phyloP scores from a whole-genome alignment of 108 stramenopile genomes.

The Fragilariopsis cylindrus region DNA sequence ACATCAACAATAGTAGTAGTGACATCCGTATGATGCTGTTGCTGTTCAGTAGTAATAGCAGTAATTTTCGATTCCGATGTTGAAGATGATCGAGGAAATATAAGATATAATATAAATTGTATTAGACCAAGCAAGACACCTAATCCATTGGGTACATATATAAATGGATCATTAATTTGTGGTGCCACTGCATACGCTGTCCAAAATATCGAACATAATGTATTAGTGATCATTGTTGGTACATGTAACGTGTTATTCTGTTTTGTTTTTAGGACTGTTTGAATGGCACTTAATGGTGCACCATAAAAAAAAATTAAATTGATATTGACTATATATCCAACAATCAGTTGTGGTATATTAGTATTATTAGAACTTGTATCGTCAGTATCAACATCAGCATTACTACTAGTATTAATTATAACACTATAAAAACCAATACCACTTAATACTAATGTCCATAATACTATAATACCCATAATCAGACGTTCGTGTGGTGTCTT shows the following conservation, averaged over 20 bases:
- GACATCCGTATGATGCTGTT: too few relatives aligned
- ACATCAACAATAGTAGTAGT: too few relatives aligned
- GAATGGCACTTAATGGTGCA: slow-evolving; percentile 74
- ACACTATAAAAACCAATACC: slow-evolving; percentile 15
- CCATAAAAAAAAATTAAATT: slow-evolving; percentile 84
- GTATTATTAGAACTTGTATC: not conserved
- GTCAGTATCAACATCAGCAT: not conserved
- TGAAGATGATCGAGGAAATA: slow-evolving; percentile 20
- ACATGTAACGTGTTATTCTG: slow-evolving; percentile 63
- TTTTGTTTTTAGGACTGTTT: slow-evolving; percentile 49
- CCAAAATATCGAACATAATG: slow-evolving; percentile 76
- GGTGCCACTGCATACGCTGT: slow-evolving; percentile 61
- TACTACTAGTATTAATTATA: slow-evolving; percentile 7
- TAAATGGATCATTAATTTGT: slow-evolving; percentile 57
- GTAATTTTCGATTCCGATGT: too few relatives aligned
- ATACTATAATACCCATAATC: slow-evolving; percentile 44
- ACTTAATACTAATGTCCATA: slow-evolving; percentile 55
- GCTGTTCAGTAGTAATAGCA: too few relatives aligned
- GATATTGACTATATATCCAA: slow-evolving; percentile 67
- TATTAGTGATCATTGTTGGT: slow-evolving; percentile 73
- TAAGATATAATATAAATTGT: slow-evolving; percentile 49
- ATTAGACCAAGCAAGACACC: slow-evolving; percentile 61
- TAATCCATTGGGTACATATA: slow-evolving; percentile 73
- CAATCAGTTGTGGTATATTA: slow-evolving; percentile 35
- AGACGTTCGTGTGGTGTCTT: slow-evolving; percentile 67